These are phyloP conservation scores for Guillardia theta DNA, from an alignment of 78 protist genomes.

Conservation along the genomic window DNA sequence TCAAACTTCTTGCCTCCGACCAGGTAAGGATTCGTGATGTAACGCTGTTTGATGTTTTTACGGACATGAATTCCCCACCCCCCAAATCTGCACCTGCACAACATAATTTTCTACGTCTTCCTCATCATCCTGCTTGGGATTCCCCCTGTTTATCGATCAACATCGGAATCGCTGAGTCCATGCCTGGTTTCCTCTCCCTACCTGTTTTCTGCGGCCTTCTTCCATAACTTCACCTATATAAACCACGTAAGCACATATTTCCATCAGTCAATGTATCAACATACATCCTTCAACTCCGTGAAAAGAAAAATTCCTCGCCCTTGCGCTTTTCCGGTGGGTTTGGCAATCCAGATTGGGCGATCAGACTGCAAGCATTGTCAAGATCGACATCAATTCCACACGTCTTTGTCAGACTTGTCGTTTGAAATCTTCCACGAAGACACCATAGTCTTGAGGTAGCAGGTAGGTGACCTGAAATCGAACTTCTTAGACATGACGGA, in stretches of 20 bases:
- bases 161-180: conserved; percentile 65
- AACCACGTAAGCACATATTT: too few relatives aligned
- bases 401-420: too few relatives aligned
- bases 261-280: too few relatives aligned
- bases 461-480: conserved; percentile 32
- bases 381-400: too few relatives aligned
- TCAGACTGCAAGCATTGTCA: too few relatives aligned
- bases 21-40: neutral
- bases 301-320: conserved; percentile 87
- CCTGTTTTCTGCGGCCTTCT: neutral
- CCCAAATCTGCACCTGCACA: too few relatives aligned
- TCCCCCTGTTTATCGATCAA: neutral
- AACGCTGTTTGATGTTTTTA: too few relatives aligned
- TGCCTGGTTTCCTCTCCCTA: neutral
- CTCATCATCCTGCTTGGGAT: neutral
- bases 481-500: neutral
- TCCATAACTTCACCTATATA: neutral
- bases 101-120: conserved; percentile 1
- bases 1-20: conserved; percentile 75
- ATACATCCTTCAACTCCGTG: conserved; percentile 56
- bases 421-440: conserved; percentile 75
- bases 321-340: conserved; percentile 63
- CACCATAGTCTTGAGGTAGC: conserved; percentile 77
- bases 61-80: too few relatives aligned
- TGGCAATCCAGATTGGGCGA: conserved; percentile 56